Conservation (phyloP, 768 basidiomycete species). For the Hypholoma sublateritium region DNA sequence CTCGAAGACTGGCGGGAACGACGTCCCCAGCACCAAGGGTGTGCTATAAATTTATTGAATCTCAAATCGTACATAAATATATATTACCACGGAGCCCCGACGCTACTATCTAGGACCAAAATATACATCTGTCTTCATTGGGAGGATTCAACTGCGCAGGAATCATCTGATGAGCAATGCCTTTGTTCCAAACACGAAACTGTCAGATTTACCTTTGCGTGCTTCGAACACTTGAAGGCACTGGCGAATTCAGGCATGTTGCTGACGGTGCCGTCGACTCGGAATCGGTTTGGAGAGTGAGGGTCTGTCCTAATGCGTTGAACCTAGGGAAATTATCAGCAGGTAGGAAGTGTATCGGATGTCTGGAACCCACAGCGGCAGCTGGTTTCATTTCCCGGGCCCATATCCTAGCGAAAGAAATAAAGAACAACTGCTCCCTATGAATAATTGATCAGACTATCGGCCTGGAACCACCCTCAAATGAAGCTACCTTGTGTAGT, state of each 20-base stretch:
- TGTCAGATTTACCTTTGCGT: slow-evolving; percentile 61
- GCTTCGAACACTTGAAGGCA: slow-evolving; percentile 80
- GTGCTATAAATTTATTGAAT: slow-evolving; percentile 51
- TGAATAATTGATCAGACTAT: not conserved
- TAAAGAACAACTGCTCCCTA: slow-evolving; percentile 93
- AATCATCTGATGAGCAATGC: not conserved
- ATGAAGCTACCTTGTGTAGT: slow-evolving; percentile 59
- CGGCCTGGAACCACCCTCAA: not conserved
- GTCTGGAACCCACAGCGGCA: slow-evolving; percentile 53
- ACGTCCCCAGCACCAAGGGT: slow-evolving; percentile 96
- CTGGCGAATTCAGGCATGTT: slow-evolving; percentile 89
- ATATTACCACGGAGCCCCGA: slow-evolving; percentile 5
- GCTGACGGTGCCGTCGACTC: slow-evolving; percentile 83
- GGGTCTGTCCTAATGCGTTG: slow-evolving; percentile 85
- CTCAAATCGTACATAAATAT: slow-evolving; percentile 11
- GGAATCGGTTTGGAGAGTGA: slow-evolving; percentile 78
- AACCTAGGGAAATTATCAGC: slow-evolving; percentile 39
- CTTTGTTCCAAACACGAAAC: not conserved
- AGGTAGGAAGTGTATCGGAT: not conserved
- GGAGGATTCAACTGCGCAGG: slow-evolving; percentile 75
- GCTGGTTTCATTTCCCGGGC: slow-evolving; percentile 78
- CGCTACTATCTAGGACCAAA: slow-evolving; percentile 58
- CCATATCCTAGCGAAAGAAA: slow-evolving; percentile 89
- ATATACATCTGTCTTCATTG: slow-evolving; percentile 69
- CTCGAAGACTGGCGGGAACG: slow-evolving; percentile 81